These are phyloP conservation scores for Tolypocladium amazonense DNA, from an alignment of 2,329 filamentous ascomycete species.

Conservation along the genomic window DNA sequence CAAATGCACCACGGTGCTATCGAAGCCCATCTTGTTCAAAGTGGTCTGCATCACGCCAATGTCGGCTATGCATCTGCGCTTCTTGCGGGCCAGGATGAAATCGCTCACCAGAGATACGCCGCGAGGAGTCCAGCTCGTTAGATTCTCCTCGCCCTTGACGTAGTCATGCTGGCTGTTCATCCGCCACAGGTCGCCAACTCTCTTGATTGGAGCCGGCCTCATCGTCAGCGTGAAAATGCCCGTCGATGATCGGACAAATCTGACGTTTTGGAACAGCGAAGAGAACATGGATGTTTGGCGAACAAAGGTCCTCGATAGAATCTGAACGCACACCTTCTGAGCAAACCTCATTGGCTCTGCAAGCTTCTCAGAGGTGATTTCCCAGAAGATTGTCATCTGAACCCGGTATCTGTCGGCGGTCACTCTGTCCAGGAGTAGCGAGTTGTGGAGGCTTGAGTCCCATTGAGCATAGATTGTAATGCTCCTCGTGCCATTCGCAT, in stretches of 20 bases:
- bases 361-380: constrained; percentile 71
- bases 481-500: constrained; percentile 81
- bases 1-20: constrained; percentile 26
- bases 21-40: constrained; percentile 46
- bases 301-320: constrained; percentile 73
- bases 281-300: constrained; percentile 81
- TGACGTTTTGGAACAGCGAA: constrained; percentile 72
- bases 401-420: constrained; percentile 90
- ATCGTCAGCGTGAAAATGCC: constrained; percentile 80
- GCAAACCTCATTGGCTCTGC: constrained; percentile 84
- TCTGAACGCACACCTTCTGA: constrained; percentile 70
- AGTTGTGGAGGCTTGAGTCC: constrained; percentile 90
- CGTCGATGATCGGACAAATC: constrained; percentile 79
- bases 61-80: constrained; percentile 64
- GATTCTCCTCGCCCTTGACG: constrained; percentile 85
- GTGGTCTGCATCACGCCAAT: constrained; percentile 65
- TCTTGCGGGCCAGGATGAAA: constrained; percentile 65
- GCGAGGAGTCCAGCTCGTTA: constrained; percentile 77
- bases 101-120: constrained; percentile 88
- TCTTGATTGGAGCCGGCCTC: constrained; percentile 80
- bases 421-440: constrained; percentile 83
- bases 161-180: constrained; percentile 94
- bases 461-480: constrained; percentile 85
- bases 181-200: constrained; percentile 87
- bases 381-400: constrained; percentile 79